Evolutionary conservation across 78 protist species (phyloP).

Genomic region (slime mould (Dictyostelium discoideum)): DNA sequence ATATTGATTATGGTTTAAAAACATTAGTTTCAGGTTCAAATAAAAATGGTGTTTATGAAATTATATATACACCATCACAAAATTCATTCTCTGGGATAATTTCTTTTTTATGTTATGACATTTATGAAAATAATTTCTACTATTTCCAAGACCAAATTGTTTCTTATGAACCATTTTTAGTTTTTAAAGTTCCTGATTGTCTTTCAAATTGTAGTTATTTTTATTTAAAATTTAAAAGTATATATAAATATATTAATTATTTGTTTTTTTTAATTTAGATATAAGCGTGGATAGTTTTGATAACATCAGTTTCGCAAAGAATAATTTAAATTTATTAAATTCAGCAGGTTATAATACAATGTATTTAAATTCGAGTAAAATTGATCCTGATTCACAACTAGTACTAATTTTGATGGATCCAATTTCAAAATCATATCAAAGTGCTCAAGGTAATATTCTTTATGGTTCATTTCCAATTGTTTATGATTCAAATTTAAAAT

Average conservation of each 20-base stretch:
- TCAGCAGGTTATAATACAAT: not conserved
- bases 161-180: not conserved
- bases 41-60: not conserved
- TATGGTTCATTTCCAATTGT: not conserved
- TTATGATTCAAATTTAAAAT: not conserved
- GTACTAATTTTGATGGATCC: not conserved
- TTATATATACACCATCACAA: not conserved
- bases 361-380: not conserved
- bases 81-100: not conserved
- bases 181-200: not conserved
- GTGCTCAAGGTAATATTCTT: not conserved
- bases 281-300: not conserved
- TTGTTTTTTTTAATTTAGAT: not conserved
- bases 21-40: not conserved
- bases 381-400: not conserved
- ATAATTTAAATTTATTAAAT: not conserved
- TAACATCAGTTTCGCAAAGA: not conserved
- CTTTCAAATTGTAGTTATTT: not conserved
- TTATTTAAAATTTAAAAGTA: not conserved
- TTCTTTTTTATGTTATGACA: not conserved
- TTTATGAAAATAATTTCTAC: not conserved
- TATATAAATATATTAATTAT: not conserved
- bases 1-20: not conserved
- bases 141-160: not conserved
- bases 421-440: not conserved